Conservation (phyloP, 2,329 filamentous ascomycete genomes). For the Exophiala sideris region DNA sequence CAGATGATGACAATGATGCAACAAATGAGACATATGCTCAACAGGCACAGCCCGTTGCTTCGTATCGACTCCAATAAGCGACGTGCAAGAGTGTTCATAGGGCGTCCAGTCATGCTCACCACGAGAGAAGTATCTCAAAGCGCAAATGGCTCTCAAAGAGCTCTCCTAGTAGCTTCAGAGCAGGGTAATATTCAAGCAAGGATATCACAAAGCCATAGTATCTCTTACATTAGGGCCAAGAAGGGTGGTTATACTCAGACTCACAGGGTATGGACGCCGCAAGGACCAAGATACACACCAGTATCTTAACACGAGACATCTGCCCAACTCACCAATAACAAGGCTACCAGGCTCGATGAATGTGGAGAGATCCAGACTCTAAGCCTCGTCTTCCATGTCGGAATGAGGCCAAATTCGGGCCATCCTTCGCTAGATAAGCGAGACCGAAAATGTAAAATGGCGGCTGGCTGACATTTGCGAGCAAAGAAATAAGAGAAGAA, state of each 20-base stretch:
- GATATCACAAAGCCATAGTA: background rate
- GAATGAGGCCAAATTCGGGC: background rate
- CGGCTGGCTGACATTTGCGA: background rate
- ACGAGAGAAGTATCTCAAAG: background rate
- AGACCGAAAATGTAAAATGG: background rate
- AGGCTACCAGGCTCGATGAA: background rate
- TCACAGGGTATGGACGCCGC: background rate
- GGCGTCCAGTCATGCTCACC: background rate
- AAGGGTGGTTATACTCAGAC: background rate
- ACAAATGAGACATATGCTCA: constrained; percentile 2
- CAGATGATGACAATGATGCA: constrained; percentile 1
- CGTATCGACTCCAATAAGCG: background rate
- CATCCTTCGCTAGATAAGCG: background rate
- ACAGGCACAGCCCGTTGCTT: background rate
- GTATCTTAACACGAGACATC: background rate
- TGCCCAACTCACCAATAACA: background rate
- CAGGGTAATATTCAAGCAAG: no score
- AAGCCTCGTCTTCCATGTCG: background rate
- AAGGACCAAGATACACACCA: background rate
- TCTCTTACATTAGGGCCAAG: background rate
- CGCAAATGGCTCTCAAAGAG: no score
- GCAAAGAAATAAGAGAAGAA: background rate
- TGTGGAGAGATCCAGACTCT: background rate
- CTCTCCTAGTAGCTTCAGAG: no score
- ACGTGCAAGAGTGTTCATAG: background rate